Percentiles rank a stretch among this genome's conserved stretches.
These are phyloP conservation scores for Lathyrus tuberosus DNA, from an alignment of 306 rosid genomes.

Conservation along the genomic window DNA sequence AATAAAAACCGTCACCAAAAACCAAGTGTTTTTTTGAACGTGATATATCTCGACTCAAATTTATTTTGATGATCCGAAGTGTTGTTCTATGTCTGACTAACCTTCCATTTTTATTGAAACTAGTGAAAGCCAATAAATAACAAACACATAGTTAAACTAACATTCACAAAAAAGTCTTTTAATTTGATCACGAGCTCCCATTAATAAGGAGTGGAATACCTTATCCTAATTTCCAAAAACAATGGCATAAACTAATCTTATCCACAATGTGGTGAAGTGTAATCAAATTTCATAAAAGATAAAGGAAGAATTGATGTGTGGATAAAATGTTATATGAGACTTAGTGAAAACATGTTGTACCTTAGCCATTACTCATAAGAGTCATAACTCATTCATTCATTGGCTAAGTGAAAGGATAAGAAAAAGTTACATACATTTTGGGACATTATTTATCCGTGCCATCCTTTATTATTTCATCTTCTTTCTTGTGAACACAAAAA, in stretches of 20 bases:
- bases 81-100: too few relatives aligned
- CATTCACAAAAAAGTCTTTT: too few relatives aligned
- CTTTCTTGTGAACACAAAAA: conserved; percentile 43
- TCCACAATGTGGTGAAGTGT: conserved; percentile 1
- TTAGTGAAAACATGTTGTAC: too few relatives aligned
- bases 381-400: background rate
- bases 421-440: conserved; percentile 23
- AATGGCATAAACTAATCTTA: background rate
- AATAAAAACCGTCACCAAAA: too few relatives aligned
- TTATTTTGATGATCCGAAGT: too few relatives aligned
- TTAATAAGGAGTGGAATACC: background rate
- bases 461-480: conserved; percentile 10
- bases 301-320: conserved; percentile 1
- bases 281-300: background rate
- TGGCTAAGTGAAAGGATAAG: conserved; percentile 15
- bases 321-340: background rate
- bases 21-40: too few relatives aligned
- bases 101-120: too few relatives aligned
- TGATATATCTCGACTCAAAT: too few relatives aligned
- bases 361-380: background rate
- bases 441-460: conserved; percentile 37
- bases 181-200: too few relatives aligned
- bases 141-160: too few relatives aligned
- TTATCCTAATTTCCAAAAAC: background rate
- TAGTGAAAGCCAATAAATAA: too few relatives aligned